Evolutionary conservation across 108 stramenopile genomes (phyloP).

Genomic region (Cylindrotheca fusiformis): DNA sequence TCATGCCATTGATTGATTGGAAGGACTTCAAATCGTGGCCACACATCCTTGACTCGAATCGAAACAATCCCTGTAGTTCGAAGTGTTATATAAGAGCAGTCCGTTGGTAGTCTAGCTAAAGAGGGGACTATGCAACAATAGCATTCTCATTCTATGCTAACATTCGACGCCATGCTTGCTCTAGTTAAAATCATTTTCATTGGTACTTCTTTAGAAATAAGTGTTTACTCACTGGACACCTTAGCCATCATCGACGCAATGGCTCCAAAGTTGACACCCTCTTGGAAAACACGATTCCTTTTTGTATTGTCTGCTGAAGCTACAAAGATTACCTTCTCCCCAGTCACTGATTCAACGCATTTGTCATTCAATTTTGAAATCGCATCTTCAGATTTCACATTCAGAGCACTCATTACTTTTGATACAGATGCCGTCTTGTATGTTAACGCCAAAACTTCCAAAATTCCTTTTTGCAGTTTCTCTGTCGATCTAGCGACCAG

Average conservation of each 20-base stretch:
- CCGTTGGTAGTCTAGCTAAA: too few relatives aligned
- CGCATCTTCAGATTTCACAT: conserved; percentile 39
- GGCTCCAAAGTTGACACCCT: conserved; percentile 40
- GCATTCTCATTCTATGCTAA: too few relatives aligned
- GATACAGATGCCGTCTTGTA: conserved; percentile 61
- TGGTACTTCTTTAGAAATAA: too few relatives aligned
- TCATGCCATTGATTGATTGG: too few relatives aligned
- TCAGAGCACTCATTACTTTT: conserved; percentile 48
- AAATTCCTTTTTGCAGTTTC: conserved; percentile 47
- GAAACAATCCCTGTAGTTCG: too few relatives aligned
- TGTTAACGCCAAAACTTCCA: conserved; percentile 59
- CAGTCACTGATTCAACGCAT: conserved; percentile 34
- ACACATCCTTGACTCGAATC: too few relatives aligned
- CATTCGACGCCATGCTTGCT: too few relatives aligned
- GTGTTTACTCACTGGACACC: conserved; percentile 35
- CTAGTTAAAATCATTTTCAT: too few relatives aligned
- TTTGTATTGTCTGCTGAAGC: conserved; percentile 74
- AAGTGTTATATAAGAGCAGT: too few relatives aligned
- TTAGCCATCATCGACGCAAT: conserved; percentile 47
- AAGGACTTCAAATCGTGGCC: too few relatives aligned
- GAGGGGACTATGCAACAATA: too few relatives aligned
- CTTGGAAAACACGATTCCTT: conserved; percentile 61
- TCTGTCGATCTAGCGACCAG: conserved; percentile 37
- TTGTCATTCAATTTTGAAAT: conserved; percentile 33
- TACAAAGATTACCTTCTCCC: conserved; percentile 53